A percentile compares a stretch with the other conserved stretches of the same genome.
Evolutionary conservation across 352 stramenopile genomes (phyloP).

Genomic region (Globisporangium orthogonon): DNA sequence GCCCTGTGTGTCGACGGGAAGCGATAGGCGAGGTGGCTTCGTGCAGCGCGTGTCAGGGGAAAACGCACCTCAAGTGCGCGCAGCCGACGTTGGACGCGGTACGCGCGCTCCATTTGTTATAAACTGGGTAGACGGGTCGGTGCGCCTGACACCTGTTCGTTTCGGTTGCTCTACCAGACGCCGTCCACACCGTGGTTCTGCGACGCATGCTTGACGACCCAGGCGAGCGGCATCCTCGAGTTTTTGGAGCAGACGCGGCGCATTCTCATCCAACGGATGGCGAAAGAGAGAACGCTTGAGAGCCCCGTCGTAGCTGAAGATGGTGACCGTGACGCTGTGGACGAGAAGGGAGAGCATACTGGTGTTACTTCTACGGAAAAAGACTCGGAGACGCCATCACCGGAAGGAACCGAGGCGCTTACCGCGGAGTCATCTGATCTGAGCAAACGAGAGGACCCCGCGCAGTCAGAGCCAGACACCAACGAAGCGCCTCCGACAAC

Average conservation of each 20-base stretch:
- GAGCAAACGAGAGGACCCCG: neutral
- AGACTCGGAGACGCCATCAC: neutral
- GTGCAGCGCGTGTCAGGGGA: constrained; percentile 52
- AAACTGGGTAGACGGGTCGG: neutral
- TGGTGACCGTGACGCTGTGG: neutral
- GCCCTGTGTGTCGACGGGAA: constrained; percentile 37
- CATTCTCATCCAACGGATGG: constrained; percentile 37
- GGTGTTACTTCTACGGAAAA: neutral
- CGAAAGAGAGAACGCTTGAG: neutral
- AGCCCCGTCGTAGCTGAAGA: constrained; percentile 9
- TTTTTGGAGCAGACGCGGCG: constrained; percentile 62
- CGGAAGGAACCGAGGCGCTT: neutral
- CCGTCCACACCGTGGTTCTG: constrained; percentile 38
- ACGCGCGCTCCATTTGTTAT: neutral
- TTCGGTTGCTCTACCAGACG: constrained; percentile 2
- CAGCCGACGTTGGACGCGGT: constrained; percentile 26
- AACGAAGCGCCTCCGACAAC: too few species aligned
- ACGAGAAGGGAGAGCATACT: neutral
- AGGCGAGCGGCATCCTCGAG: constrained; percentile 53
- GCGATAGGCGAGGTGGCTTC: constrained; percentile 30
- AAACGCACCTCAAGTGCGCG: constrained; percentile 51
- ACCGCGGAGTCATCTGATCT: neutral
- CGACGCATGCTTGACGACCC: constrained; percentile 42
- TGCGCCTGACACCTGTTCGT: neutral
- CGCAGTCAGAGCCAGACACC: too few species aligned